phyloP scores from a whole-genome alignment of 345 rosid species.

The Trapa bicornis region DNA sequence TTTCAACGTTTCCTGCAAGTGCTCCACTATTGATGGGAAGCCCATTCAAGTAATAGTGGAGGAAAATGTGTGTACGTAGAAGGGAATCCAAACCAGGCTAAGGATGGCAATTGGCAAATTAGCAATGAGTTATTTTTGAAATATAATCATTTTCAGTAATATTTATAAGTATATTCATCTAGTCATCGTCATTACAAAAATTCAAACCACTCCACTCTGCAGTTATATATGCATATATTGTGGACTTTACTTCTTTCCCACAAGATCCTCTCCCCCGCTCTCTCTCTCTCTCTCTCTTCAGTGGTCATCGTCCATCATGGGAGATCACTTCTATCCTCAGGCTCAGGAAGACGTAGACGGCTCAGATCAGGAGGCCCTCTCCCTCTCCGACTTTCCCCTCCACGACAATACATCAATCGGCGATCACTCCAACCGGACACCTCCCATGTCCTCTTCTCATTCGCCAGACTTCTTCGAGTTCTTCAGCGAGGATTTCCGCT shows the following conservation, averaged over 20 bases:
- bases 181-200: no score
- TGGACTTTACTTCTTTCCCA: neutral
- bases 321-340: neutral
- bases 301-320: neutral
- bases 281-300: neutral
- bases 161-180: no score
- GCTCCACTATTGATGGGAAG: no score
- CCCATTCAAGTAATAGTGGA: no score
- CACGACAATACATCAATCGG: neutral
- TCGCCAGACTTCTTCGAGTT: constrained; percentile 10
- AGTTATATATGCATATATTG: no score
- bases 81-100: no score
- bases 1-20: no score
- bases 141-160: no score
- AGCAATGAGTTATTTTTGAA: no score
- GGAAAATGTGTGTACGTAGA: no score
- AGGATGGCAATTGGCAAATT: no score
- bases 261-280: neutral
- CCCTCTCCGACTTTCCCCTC: constrained; percentile 43
- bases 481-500: constrained; percentile 10
- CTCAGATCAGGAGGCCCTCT: constrained; percentile 25
- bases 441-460: neutral
- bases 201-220: no score
- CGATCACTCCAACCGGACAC: neutral
- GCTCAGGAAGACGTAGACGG: constrained; percentile 10